Evolutionary conservation across 1,284 basidiomycete genomes (phyloP).

Genomic region (Trichosporon sp.): DNA sequence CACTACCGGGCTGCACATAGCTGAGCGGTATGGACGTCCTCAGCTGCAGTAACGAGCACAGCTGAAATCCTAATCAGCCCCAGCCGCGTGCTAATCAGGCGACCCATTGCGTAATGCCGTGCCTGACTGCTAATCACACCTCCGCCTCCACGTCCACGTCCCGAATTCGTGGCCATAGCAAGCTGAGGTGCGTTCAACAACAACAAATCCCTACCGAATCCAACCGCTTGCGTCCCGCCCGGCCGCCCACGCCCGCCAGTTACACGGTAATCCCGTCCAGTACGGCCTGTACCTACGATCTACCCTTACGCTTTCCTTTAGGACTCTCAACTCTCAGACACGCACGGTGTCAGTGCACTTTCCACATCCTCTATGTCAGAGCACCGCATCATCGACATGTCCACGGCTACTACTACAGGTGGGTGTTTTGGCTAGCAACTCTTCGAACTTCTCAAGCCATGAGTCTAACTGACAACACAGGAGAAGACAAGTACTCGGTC

Average conservation of each 20-base stretch:
- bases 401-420: conserved; percentile 11
- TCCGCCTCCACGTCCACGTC: not conserved
- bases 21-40: too few species aligned
- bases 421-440: not conserved
- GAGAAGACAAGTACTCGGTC: conserved; percentile 65
- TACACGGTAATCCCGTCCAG: not conserved
- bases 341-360: not conserved
- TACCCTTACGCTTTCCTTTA: not conserved
- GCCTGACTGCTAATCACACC: not conserved
- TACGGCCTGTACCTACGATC: not conserved
- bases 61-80: not conserved
- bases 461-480: conserved; percentile 14
- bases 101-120: not conserved
- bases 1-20: too few species aligned
- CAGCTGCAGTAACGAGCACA: too few species aligned
- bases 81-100: not conserved
- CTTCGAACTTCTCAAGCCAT: too few species aligned
- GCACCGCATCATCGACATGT: conserved; percentile 29
- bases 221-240: not conserved
- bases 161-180: not conserved
- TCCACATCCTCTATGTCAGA: conserved; percentile 5
- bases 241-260: not conserved
- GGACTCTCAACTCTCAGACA: too few species aligned
- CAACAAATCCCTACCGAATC: not conserved
- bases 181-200: not conserved